These are phyloP conservation scores for Pseudocercospora pini-densiflorae DNA, from an alignment of 2,329 filamentous ascomycete genomes.

Conservation along the genomic window DNA sequence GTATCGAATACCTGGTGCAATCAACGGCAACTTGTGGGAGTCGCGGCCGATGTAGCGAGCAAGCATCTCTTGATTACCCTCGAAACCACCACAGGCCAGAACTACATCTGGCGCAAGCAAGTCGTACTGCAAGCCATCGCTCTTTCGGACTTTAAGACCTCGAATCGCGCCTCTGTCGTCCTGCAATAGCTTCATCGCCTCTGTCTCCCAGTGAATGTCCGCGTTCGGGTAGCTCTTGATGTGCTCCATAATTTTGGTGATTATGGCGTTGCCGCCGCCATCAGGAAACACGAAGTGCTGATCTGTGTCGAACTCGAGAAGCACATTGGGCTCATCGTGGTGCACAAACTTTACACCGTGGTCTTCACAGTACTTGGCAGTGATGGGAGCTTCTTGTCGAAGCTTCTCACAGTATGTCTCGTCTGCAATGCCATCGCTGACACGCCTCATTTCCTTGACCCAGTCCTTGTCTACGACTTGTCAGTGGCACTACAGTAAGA, in stretches of 20 bases:
- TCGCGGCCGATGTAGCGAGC: conserved; percentile 46
- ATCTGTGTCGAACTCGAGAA: conserved; percentile 48
- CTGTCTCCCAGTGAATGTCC: conserved; percentile 47
- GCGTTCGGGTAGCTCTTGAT: conserved; percentile 41
- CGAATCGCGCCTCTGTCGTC: conserved; percentile 41
- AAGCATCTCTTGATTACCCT: conserved; percentile 49
- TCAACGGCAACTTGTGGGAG: conserved; percentile 46
- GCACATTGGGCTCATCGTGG: conserved; percentile 47
- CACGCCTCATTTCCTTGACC: conserved; percentile 43
- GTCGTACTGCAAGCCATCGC: conserved; percentile 43
- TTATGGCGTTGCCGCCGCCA: conserved; percentile 46
- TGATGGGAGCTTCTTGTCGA: conserved; percentile 43
- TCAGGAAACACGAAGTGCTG: conserved; percentile 49
- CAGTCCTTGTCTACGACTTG: conserved; percentile 38
- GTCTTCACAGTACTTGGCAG: conserved; percentile 44
- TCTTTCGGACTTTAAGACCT: conserved; percentile 46
- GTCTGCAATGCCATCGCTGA: conserved; percentile 46
- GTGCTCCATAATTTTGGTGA: conserved; percentile 44
- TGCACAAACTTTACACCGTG: conserved; percentile 44
- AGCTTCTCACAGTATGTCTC: conserved; percentile 48
- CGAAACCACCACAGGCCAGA: conserved; percentile 48
- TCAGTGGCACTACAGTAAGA: not conserved
- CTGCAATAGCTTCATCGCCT: conserved; percentile 43
- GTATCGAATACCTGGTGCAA: conserved; percentile 48
- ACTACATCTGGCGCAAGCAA: conserved; percentile 43